These are phyloP conservation scores for Echites panduratus DNA, from an alignment of 257 asterid species.

Conservation along the genomic window DNA sequence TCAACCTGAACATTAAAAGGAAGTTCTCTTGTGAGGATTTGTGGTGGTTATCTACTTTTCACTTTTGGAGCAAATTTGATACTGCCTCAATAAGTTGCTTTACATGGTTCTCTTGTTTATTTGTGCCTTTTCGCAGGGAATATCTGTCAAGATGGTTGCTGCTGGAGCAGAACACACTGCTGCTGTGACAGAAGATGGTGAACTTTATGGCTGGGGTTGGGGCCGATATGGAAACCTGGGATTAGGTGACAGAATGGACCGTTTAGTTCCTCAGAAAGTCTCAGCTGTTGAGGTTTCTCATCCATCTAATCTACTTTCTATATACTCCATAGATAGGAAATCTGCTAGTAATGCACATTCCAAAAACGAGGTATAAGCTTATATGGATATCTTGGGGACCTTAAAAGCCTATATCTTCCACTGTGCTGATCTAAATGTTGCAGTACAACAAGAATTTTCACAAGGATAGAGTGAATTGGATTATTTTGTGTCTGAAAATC, in stretches of 20 bases:
- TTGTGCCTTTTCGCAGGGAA: slow-evolving; percentile 42
- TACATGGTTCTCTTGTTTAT: slow-evolving; percentile 2
- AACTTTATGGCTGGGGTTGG: slow-evolving; percentile 99
- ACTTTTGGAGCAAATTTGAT: background rate
- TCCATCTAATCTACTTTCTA: slow-evolving; percentile 1
- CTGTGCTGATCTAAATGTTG: background rate
- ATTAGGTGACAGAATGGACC: slow-evolving; percentile 88
- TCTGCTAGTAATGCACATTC: background rate
- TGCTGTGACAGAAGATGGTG: slow-evolving; percentile 95
- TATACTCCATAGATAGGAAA: background rate
- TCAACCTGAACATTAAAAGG: background rate
- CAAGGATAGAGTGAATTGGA: background rate
- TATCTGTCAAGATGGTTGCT: slow-evolving; percentile 87
- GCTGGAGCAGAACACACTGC: slow-evolving; percentile 99
- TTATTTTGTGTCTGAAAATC: background rate
- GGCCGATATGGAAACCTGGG: slow-evolving; percentile 97
- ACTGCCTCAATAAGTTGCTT: background rate
- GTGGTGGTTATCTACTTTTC: background rate
- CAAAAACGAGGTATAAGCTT: background rate
- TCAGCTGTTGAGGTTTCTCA: slow-evolving; percentile 52
- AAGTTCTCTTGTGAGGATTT: slow-evolving; percentile 2
- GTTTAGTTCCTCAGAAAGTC: slow-evolving; percentile 75
- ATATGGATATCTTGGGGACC: background rate
- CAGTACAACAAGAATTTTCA: background rate
- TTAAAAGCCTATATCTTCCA: background rate